phyloP scores from a whole-genome alignment of 2,329 filamentous ascomycete species.

The Phoma herbarum region DNA sequence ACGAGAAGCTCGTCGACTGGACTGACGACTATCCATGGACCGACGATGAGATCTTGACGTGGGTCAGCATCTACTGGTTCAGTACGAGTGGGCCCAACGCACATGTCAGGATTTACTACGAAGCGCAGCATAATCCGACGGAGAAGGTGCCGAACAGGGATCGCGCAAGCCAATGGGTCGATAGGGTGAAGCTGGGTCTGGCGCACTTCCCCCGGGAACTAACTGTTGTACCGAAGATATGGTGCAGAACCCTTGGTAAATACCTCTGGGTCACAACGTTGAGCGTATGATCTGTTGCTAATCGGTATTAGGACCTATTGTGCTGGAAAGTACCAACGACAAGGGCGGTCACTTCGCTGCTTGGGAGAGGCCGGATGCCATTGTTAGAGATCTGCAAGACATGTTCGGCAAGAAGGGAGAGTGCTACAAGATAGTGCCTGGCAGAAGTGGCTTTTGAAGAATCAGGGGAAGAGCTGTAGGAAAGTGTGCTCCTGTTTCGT shows the following conservation, averaged over 20 bases:
- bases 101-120: constrained; percentile 76
- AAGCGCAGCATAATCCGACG: constrained; percentile 59
- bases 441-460: constrained; percentile 32
- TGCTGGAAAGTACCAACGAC: constrained; percentile 62
- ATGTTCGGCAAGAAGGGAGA: constrained; percentile 65
- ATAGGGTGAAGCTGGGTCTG: constrained; percentile 61
- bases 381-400: constrained; percentile 62
- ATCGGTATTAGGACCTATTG: constrained; percentile 55
- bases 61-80: constrained; percentile 78
- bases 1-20: constrained; percentile 83
- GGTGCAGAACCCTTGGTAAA: constrained; percentile 65
- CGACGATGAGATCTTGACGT: constrained; percentile 78
- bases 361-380: constrained; percentile 63
- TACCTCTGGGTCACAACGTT: too few relatives aligned
- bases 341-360: constrained; percentile 70
- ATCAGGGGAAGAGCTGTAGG: not conserved
- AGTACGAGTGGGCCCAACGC: constrained; percentile 73
- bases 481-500: not conserved
- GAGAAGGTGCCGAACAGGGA: constrained; percentile 41
- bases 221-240: constrained; percentile 61
- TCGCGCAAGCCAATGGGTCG: constrained; percentile 54
- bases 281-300: constrained; percentile 1
- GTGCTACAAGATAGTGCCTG: constrained; percentile 47
- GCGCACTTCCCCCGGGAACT: constrained; percentile 69
- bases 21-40: constrained; percentile 76